A percentile compares a stretch with the other conserved stretches of the same genome.
Conservation (phyloP, 129 eudicot species). For the Pulicaria dysenterica region DNA sequence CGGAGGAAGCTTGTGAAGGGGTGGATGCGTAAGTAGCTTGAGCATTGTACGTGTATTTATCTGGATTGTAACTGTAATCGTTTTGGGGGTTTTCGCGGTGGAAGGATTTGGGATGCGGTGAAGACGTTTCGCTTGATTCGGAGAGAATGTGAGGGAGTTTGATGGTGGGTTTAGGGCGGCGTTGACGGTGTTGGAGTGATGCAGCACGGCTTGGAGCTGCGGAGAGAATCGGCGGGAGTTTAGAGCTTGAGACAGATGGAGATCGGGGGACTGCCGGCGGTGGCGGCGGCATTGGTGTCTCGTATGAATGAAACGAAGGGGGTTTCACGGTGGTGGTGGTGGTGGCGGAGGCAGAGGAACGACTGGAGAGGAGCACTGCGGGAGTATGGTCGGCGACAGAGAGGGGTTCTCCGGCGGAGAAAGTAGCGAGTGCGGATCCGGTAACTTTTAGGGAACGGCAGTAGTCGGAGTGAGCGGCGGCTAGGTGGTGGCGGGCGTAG, state of each 20-base stretch:
- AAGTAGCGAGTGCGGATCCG: constrained; percentile 75
- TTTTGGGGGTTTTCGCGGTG: constrained; percentile 28
- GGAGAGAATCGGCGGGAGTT: constrained; percentile 62
- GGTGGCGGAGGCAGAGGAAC: constrained; percentile 40
- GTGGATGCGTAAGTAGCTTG: constrained; percentile 56
- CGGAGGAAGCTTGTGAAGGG: constrained; percentile 85
- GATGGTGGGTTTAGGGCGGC: constrained; percentile 34
- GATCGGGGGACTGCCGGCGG: constrained; percentile 21
- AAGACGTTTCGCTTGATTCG: constrained; percentile 60
- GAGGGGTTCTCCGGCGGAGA: constrained; percentile 88
- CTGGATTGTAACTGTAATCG: neutral
- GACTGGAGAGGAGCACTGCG: constrained; percentile 64
- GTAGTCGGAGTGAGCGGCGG: constrained; percentile 99
- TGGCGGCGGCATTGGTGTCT: constrained; percentile 9
- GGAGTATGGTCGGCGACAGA: constrained; percentile 77
- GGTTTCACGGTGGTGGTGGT: constrained; percentile 42
- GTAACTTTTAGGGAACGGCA: constrained; percentile 82
- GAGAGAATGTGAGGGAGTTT: constrained; percentile 79
- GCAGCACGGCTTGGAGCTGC: constrained; percentile 44
- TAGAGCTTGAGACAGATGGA: constrained; percentile 33
- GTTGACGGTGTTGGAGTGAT: constrained; percentile 34
- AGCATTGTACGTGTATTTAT: constrained; percentile 51
- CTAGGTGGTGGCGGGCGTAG: constrained; percentile 94
- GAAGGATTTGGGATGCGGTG: constrained; percentile 16
- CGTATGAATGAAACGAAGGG: constrained; percentile 29